Evolutionary conservation across 306 rosid species (phyloP).

Genomic region (Glycyrrhiza uralensis): DNA sequence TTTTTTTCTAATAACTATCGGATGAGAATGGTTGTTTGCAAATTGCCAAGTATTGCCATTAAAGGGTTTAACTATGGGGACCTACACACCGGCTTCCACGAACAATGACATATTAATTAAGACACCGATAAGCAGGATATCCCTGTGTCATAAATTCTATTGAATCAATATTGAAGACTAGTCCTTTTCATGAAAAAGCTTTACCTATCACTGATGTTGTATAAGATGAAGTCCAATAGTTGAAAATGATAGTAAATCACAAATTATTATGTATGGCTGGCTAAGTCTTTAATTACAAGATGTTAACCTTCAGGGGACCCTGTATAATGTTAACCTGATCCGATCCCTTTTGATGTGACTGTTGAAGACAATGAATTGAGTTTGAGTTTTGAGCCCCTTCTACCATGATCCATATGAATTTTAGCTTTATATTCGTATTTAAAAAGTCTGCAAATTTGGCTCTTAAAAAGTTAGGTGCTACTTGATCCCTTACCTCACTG

Average conservation of each 20-base stretch:
- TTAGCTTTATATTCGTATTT: not conserved
- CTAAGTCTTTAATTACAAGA: conserved; percentile 20
- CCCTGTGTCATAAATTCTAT: conserved; percentile 20
- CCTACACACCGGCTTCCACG: conserved; percentile 14
- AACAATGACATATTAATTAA: conserved; percentile 15
- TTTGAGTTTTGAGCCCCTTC: not conserved
- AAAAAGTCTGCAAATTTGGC: not conserved
- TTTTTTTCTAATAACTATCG: not conserved
- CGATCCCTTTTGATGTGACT: conserved; percentile 6
- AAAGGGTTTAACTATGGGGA: conserved; percentile 6
- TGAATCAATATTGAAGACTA: not conserved
- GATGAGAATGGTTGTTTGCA: conserved; percentile 3
- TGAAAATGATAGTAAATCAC: conserved; percentile 36
- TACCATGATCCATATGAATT: conserved; percentile 15
- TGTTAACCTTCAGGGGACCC: conserved; percentile 2
- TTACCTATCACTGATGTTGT: conserved; percentile 21
- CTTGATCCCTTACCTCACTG: not conserved
- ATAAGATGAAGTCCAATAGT: not conserved
- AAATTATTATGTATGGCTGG: conserved; percentile 19
- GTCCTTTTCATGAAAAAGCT: conserved; percentile 36
- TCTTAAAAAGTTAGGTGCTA: not conserved
- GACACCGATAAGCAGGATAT: conserved; percentile 26
- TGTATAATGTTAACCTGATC: not conserved
- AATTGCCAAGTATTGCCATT: not conserved
- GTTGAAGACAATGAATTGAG: not conserved